Percentiles rank a stretch among this genome's conserved stretches.
Evolutionary conservation across 1,284 basidiomycete genomes (phyloP).

Genomic region (Phylloporus gajari): DNA sequence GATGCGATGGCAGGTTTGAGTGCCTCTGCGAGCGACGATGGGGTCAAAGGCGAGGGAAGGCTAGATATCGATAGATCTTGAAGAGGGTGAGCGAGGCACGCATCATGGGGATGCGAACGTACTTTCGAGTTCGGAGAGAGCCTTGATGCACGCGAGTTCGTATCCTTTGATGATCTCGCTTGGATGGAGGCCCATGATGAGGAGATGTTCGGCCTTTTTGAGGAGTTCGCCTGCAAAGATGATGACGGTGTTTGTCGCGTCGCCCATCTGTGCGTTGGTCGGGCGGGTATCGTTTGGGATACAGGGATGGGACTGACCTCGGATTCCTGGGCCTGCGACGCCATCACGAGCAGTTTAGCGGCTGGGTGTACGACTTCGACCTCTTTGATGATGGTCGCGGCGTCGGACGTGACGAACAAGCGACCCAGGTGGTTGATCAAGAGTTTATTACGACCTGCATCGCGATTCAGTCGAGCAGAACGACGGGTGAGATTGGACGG

Average conservation of each 20-base stretch:
- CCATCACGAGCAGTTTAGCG: slow-evolving; percentile 97
- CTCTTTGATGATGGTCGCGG: slow-evolving; percentile 98
- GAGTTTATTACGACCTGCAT: slow-evolving; percentile 89
- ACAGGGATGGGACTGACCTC: slow-evolving; percentile 67
- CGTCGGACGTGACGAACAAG: slow-evolving; percentile 98
- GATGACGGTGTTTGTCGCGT: slow-evolving; percentile 94
- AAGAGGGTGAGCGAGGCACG: slow-evolving; percentile 20
- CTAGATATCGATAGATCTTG: slow-evolving; percentile 71
- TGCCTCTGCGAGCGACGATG: slow-evolving; percentile 80
- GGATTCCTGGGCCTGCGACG: slow-evolving; percentile 93
- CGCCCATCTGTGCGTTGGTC: slow-evolving; percentile 80
- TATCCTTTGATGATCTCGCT: slow-evolving; percentile 95
- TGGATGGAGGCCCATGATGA: slow-evolving; percentile 97
- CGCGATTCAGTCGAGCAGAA: slow-evolving; percentile 14
- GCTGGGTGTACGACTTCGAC: slow-evolving; percentile 99
- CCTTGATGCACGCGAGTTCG: slow-evolving; percentile 91
- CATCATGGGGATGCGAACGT: slow-evolving; percentile 47
- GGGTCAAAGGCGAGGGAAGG: slow-evolving; percentile 84
- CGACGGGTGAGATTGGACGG: slow-evolving; percentile 41
- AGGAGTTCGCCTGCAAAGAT: slow-evolving; percentile 96
- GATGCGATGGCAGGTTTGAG: slow-evolving; percentile 94
- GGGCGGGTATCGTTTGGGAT: background rate
- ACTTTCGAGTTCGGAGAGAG: slow-evolving; percentile 92
- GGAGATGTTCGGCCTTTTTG: slow-evolving; percentile 92
- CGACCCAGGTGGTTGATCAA: slow-evolving; percentile 96